These are phyloP conservation scores for Tulasnella sp. DNA, from an alignment of 768 basidiomycete genomes.

Conservation along the genomic window DNA sequence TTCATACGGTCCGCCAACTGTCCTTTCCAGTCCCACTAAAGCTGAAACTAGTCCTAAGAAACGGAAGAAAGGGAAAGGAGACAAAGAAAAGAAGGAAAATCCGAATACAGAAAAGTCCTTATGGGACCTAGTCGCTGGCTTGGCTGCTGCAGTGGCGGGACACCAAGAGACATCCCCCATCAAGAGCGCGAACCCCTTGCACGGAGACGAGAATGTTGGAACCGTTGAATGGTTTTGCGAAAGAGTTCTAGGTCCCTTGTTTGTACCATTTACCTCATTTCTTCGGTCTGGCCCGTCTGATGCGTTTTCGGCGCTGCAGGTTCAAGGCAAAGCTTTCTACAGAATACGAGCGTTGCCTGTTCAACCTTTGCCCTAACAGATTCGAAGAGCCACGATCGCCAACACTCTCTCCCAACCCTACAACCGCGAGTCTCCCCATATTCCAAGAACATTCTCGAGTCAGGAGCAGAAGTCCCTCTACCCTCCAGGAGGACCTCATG, in stretches of 20 bases:
- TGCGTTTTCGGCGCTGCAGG: background rate
- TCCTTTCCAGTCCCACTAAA: background rate
- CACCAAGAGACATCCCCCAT: background rate
- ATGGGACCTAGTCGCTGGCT: background rate
- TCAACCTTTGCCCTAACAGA: background rate
- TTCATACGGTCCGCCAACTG: background rate
- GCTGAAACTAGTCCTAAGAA: background rate
- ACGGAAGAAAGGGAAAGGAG: background rate
- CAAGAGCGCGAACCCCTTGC: background rate
- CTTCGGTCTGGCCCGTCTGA: background rate
- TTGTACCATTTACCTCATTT: background rate
- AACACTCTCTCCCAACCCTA: background rate
- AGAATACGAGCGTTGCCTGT: background rate
- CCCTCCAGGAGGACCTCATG: background rate
- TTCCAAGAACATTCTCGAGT: background rate
- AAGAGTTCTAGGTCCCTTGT: slow-evolving; percentile 2
- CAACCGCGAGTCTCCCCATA: background rate
- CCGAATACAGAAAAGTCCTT: background rate
- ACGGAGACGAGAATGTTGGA: background rate
- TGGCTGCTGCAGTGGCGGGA: background rate
- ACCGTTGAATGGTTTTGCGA: slow-evolving; percentile 10
- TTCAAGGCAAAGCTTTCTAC: background rate
- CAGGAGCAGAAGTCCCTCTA: background rate
- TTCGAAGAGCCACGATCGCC: background rate
- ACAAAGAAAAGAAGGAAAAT: background rate